Evolutionary conservation across 306 rosid species (phyloP), one percentile per base, ranked within the genome.

Genomic region (Acacia melanoxylon): DNA sequence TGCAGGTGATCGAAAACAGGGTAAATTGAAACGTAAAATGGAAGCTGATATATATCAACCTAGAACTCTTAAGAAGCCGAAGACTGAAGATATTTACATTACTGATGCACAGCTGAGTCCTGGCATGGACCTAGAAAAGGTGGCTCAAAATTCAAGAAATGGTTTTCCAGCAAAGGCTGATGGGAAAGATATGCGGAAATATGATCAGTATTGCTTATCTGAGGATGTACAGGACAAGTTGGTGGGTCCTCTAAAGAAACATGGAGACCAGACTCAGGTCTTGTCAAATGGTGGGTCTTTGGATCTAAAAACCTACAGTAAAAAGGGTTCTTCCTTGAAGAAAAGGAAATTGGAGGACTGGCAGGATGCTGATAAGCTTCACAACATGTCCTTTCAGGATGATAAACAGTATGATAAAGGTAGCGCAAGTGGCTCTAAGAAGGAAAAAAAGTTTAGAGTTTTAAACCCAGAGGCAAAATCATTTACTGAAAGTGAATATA

Each of bases 271-370:
- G 48, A 81, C 84, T 52, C 85, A 62, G 89, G 85, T 82, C 77
- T 83, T 76, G 5, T 85, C 84, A 48, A 86, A 67, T 79, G 79
- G 80, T 74, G 85, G 85, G 84, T 77, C 87, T 72, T 80, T 86
- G 85, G 86, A 85, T 65, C 33, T 77, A 70, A 80, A 35, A 73
- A 65, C 13, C 27, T 31, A 72, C 68, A 81, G 79, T 74, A 82
- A 40, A 86, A 82, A 25, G 31, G 92, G 51, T 54, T 52, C 80
- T 76, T 85, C 87, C 80, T 8, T 25, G 74, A 91, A 89, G 83
- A 91, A 91, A 89, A 88, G 90, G 87, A 94, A 88, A 85, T 73
- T 77, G 78, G 86, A 82, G 84, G 87, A 89, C 45, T 70, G 91
- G 86, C 75, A 83, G 54, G 89, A 92, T 37, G 79, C 72, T 70